These are phyloP conservation scores for Aspergillus fijiensis DNA, from an alignment of 2,329 filamentous ascomycete genomes.

Conservation along the genomic window DNA sequence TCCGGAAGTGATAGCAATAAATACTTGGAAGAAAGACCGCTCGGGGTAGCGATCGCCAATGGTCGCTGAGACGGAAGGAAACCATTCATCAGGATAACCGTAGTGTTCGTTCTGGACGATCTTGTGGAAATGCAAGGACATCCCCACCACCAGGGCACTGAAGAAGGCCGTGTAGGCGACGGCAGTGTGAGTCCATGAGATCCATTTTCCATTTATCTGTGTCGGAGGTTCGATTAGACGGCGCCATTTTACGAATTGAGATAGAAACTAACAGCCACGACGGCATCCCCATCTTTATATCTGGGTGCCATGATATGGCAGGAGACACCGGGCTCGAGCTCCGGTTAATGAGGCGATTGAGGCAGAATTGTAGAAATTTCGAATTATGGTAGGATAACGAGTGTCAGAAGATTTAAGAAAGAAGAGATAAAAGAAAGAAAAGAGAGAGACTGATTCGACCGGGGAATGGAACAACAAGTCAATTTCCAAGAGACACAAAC, in stretches of 20 bases:
- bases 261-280: slow-evolving; percentile 54
- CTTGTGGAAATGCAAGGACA: slow-evolving; percentile 86
- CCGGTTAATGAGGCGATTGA: slow-evolving; percentile 7
- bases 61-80: slow-evolving; percentile 91
- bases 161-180: slow-evolving; percentile 82
- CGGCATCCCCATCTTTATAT: slow-evolving; percentile 62
- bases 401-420: slow-evolving; percentile 25
- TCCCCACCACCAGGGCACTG: slow-evolving; percentile 78
- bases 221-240: slow-evolving; percentile 27
- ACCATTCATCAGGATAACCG: slow-evolving; percentile 93
- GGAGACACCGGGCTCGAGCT: slow-evolving; percentile 21
- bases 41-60: slow-evolving; percentile 98
- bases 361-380: slow-evolving; percentile 15
- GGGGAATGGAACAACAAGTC: slow-evolving; percentile 19
- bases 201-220: slow-evolving; percentile 80
- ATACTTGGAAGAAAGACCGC: slow-evolving; percentile 93
- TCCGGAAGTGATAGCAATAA: slow-evolving; percentile 93
- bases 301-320: slow-evolving; percentile 57
- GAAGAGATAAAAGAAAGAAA: slow-evolving; percentile 24
- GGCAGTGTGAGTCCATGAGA: slow-evolving; percentile 82
- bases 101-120: slow-evolving; percentile 98
- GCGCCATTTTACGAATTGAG: background rate
- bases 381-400: slow-evolving; percentile 20
- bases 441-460: slow-evolving; percentile 19
- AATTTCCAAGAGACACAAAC: slow-evolving; percentile 15